Evolutionary conservation across 2,329 filamentous ascomycete genomes (phyloP).

Genomic region (Ceratocystis eucalypticola): DNA sequence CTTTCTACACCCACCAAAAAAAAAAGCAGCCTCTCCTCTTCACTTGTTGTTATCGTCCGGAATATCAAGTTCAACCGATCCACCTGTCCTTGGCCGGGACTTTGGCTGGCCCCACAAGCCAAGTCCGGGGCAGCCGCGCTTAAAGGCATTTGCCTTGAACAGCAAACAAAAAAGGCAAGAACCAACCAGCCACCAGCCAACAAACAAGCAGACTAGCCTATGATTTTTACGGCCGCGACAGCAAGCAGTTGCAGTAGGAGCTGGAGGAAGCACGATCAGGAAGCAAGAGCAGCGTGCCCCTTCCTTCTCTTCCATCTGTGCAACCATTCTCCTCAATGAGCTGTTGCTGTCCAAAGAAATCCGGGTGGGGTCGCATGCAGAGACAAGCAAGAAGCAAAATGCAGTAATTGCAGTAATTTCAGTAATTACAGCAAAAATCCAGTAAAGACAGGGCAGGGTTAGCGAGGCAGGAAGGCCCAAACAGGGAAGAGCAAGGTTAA

Average conservation of each 20-base stretch:
- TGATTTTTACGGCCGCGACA: background rate
- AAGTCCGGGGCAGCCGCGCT: background rate
- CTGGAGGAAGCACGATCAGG: background rate
- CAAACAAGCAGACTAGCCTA: no score
- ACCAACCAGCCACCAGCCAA: background rate
- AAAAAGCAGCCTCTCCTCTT: background rate
- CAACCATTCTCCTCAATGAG: background rate
- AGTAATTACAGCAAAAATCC: background rate
- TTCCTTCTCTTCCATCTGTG: constrained; percentile 7
- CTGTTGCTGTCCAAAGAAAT: background rate
- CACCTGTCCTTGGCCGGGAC: background rate
- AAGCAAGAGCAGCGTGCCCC: background rate
- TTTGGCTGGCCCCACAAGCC: background rate
- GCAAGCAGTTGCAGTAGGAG: background rate
- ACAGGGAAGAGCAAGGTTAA: background rate
- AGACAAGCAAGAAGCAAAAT: background rate
- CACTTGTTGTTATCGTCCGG: background rate
- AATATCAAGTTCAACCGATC: background rate
- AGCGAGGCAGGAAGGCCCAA: background rate
- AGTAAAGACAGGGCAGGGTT: background rate
- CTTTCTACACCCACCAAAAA: background rate
- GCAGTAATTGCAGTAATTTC: background rate
- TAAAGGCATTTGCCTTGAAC: background rate
- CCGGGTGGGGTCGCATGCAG: background rate
- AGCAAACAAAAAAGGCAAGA: background rate